Percentiles rank a stretch among this genome's conserved stretches.
These are phyloP conservation scores for Gossypium thurberi DNA, from an alignment of 345 rosid genomes.

Conservation along the genomic window DNA sequence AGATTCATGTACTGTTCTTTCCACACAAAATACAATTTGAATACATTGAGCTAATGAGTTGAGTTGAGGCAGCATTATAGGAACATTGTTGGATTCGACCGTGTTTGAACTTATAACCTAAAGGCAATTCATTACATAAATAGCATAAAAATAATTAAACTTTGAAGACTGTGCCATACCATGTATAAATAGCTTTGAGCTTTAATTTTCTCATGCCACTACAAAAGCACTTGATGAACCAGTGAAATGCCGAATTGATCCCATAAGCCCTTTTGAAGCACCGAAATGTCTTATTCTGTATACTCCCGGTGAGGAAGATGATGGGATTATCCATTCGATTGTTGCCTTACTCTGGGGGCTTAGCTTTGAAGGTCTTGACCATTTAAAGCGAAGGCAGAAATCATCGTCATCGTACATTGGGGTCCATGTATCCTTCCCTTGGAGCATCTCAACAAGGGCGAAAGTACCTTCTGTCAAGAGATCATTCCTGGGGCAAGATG, in stretches of 20 bases:
- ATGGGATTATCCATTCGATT: slow-evolving; percentile 80
- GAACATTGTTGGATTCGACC: no score
- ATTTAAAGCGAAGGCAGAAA: slow-evolving; percentile 74
- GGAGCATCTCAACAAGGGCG: slow-evolving; percentile 73
- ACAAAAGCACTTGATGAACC: slow-evolving; percentile 74
- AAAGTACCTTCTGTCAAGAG: slow-evolving; percentile 91
- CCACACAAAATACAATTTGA: no score
- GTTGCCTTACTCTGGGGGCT: slow-evolving; percentile 67
- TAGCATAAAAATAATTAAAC: background rate
- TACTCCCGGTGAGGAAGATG: slow-evolving; percentile 60
- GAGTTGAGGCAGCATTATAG: background rate
- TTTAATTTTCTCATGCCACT: slow-evolving; percentile 27
- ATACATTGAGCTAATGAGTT: no score
- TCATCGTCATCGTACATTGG: slow-evolving; percentile 91
- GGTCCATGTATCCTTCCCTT: slow-evolving; percentile 62
- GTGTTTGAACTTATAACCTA: background rate
- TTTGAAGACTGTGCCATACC: background rate
- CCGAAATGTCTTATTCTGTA: slow-evolving; percentile 78
- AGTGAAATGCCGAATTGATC: slow-evolving; percentile 50
- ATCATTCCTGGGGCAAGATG: slow-evolving; percentile 94
- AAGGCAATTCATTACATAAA: background rate
- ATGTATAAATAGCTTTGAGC: background rate
- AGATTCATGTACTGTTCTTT: no score
- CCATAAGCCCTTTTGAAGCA: slow-evolving; percentile 51
- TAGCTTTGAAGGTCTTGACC: slow-evolving; percentile 72